Percentiles rank a stretch among this genome's conserved stretches.
Conservation (phyloP, 257 asterid species). For the Solanum raphanifolium region DNA sequence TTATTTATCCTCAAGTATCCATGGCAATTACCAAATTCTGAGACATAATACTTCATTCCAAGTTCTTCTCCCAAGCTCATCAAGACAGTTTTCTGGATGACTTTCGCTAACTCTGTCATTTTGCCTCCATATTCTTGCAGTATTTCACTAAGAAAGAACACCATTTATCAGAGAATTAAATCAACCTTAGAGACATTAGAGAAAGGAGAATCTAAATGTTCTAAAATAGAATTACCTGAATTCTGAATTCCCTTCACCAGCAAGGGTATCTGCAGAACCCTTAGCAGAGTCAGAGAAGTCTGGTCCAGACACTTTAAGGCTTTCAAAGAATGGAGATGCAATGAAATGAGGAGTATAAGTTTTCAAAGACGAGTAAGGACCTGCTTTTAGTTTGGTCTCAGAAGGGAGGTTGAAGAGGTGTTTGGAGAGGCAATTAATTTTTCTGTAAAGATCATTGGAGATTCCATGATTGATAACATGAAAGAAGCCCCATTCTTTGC, state of each 20-base stretch:
- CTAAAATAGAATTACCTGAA: conserved; percentile 32
- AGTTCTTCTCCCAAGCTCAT: conserved; percentile 32
- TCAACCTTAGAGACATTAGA: neutral
- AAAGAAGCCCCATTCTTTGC: conserved; percentile 71
- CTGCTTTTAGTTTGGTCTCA: conserved; percentile 40
- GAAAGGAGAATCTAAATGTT: neutral
- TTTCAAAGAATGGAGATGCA: conserved; percentile 68
- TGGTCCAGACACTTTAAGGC: conserved; percentile 57
- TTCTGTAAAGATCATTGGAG: conserved; percentile 39
- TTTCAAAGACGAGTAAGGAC: conserved; percentile 38
- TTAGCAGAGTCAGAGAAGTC: conserved; percentile 40
- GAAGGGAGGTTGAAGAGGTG: conserved; percentile 41
- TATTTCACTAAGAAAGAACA: conserved; percentile 19
- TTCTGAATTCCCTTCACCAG: conserved; percentile 13
- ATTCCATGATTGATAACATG: conserved; percentile 60
- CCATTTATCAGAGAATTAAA: neutral
- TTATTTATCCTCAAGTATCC: conserved; percentile 69
- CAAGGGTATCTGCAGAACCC: conserved; percentile 26
- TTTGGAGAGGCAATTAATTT: conserved; percentile 32
- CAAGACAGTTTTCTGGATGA: conserved; percentile 24
- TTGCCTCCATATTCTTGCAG: conserved; percentile 53
- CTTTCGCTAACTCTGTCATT: conserved; percentile 36
- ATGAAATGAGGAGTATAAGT: conserved; percentile 71
- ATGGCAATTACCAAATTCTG: conserved; percentile 49
- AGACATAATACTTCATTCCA: conserved; percentile 18